Conservation (phyloP, 2,329 filamentous ascomycete genomes). For the Cladosporium sp. region DNA sequence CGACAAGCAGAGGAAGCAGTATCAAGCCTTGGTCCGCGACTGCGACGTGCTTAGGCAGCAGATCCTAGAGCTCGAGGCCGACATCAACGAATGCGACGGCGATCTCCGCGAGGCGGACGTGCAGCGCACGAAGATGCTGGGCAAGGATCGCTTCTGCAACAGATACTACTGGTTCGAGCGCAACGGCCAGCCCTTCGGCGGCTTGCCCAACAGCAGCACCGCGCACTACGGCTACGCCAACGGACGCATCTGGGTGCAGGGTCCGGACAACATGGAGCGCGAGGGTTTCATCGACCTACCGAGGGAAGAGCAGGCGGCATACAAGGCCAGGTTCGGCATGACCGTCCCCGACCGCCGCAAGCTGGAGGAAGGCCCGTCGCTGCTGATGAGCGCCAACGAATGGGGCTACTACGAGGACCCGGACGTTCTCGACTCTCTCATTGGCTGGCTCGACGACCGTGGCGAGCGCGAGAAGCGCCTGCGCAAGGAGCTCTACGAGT, state of each 20-base stretch:
- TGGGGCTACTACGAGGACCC: constrained; percentile 91
- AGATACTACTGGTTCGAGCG: constrained; percentile 99
- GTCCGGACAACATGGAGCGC: constrained; percentile 81
- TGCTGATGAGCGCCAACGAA: constrained; percentile 67
- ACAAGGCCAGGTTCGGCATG: constrained; percentile 69
- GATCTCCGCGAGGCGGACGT: constrained; percentile 92
- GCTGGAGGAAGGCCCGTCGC: constrained; percentile 75
- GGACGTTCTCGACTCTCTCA: constrained; percentile 67
- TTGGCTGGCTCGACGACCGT: constrained; percentile 82
- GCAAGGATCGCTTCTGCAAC: constrained; percentile 96
- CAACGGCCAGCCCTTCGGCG: constrained; percentile 94
- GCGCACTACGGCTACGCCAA: constrained; percentile 85
- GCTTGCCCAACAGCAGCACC: constrained; percentile 81
- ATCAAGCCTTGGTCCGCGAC: constrained; percentile 77
- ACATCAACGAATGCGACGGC: constrained; percentile 80
- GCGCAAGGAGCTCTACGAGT: constrained; percentile 74
- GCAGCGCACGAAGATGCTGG: constrained; percentile 78
- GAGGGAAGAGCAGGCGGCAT: constrained; percentile 65
- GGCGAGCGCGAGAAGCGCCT: constrained; percentile 82
- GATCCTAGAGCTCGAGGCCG: constrained; percentile 74
- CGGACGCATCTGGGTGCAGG: constrained; percentile 92
- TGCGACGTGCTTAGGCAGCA: constrained; percentile 80
- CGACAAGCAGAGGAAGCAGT: constrained; percentile 69
- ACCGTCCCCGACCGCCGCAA: constrained; percentile 81
- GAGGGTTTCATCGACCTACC: constrained; percentile 78